Percentiles rank a stretch among this genome's conserved stretches.
Conservation (phyloP, 768 basidiomycete species). For the Cytidiella melzeri region DNA sequence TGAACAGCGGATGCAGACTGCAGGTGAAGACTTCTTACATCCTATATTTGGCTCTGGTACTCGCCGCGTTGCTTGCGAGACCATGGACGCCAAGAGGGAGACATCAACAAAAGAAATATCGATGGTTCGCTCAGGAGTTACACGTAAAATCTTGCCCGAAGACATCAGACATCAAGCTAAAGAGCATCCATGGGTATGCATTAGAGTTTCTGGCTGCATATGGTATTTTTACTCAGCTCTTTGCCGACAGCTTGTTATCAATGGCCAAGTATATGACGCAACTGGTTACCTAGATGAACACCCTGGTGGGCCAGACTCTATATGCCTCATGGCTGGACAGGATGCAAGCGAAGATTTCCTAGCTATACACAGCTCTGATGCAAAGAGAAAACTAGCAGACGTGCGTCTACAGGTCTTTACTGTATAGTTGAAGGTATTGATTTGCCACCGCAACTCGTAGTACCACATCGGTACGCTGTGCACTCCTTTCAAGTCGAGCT, state of each 20-base stretch:
- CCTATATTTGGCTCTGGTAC: constrained; percentile 30
- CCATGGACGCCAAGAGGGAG: background rate
- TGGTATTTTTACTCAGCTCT: background rate
- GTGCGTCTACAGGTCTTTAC: constrained; percentile 14
- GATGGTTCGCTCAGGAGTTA: constrained; percentile 42
- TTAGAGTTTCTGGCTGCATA: too few species aligned
- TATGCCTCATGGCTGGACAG: constrained; percentile 47
- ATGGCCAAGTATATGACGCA: constrained; percentile 49
- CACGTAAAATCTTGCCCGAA: constrained; percentile 36
- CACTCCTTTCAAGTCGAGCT: background rate
- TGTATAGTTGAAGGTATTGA: too few species aligned
- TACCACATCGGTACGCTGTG: constrained; percentile 47
- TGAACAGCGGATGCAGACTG: constrained; percentile 37
- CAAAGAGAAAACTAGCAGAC: constrained; percentile 37
- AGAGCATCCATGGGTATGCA: constrained; percentile 11
- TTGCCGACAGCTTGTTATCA: constrained; percentile 54
- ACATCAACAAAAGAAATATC: constrained; percentile 19
- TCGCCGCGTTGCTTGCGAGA: background rate
- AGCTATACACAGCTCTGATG: constrained; percentile 54
- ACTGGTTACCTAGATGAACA: constrained; percentile 47
- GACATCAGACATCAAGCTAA: constrained; percentile 37
- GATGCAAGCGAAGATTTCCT: constrained; percentile 62
- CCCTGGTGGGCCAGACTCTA: constrained; percentile 53
- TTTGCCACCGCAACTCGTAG: constrained; percentile 4
- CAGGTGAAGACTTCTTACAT: constrained; percentile 36